Base-by-base conservation (phyloP, 257 asterid species). In the Salvia splendens region DNA sequence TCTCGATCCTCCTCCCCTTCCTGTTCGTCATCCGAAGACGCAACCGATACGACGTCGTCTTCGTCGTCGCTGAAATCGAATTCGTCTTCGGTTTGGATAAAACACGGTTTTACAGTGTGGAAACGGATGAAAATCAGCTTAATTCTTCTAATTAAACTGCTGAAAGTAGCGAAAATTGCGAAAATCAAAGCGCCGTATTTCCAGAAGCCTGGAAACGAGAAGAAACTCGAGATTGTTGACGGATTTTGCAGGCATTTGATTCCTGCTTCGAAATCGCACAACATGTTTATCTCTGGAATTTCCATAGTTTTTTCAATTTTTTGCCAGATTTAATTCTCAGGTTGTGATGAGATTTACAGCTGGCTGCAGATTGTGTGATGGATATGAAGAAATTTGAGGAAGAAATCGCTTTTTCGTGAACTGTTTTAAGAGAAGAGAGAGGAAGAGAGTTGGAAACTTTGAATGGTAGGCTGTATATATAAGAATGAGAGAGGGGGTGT, bases 141-240 rank as follows among this genome's bases (percentile, higher is more conserved):
- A 28, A 83, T 55, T 64, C 86, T 75, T 58, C 46, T 83, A 51
- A 90, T 50, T 70, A 88, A 24, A 72, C 95, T 72, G 77, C 88
- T 78, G 64, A 88, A 86, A 12, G 96, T 79, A 0, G 96, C 96
- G 2, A 82, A 64, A 17, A 94, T 55, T 0, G 95, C 95, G 2
- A 94, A 73, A 73, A 91, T 65, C 8, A 94, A 40, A 10, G 99
- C 99, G 5, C 95, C 93, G 95, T 95, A 94, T 78, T 88, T 91
- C 95, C 95, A 94, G 63, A 88, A 82, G 45, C 75, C 74, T 1
- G 87, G 65, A 69, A 78, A 53, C 5, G 91, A 41, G 41, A 76
- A 59, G 60, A 82, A 82, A 16, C 86, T 77, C 4, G 89, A 73
- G 61, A 79, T 46, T 2, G 75, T 12, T 11, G 92, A 82, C 4